phyloP scores from a whole-genome alignment of 139 green algal species.

The Deuterostichococcus epilithicus region DNA sequence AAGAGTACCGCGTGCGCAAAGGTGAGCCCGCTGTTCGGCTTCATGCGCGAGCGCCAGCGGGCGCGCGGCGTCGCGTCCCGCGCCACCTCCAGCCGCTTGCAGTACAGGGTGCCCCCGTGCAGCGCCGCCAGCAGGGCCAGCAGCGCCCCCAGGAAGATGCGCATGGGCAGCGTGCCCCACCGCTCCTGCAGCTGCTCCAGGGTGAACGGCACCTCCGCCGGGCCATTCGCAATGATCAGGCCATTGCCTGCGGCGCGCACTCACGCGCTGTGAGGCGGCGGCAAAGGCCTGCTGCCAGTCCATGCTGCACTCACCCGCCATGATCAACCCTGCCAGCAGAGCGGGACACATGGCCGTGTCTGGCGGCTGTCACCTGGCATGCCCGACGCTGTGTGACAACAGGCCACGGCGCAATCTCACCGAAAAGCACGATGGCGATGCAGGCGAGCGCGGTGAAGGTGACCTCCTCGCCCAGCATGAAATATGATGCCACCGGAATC shows the following conservation, averaged over 20 bases:
- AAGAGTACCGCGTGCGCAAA: constrained; percentile 40
- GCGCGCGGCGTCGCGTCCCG: not conserved
- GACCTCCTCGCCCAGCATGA: constrained; percentile 33
- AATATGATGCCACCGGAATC: constrained; percentile 38
- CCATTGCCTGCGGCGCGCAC: constrained; percentile 47
- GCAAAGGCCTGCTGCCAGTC: too few species aligned
- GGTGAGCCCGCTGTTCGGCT: constrained; percentile 6
- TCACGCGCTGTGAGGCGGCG: too few species aligned
- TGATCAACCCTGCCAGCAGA: not conserved
- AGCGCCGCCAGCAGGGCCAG: constrained; percentile 24
- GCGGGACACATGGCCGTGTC: too few species aligned
- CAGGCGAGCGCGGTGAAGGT: constrained; percentile 23
- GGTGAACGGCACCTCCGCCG: constrained; percentile 33
- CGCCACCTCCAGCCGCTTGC: not conserved
- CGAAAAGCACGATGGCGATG: constrained; percentile 34
- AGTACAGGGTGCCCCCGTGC: constrained; percentile 18
- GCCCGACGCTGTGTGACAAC: too few species aligned
- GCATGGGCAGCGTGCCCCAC: constrained; percentile 38
- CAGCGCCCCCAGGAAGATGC: constrained; percentile 31
- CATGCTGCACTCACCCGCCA: too few species aligned
- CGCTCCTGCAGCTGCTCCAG: constrained; percentile 33
- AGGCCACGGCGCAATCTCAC: too few species aligned
- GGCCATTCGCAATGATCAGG: constrained; percentile 42
- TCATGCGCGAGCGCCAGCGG: constrained; percentile 8
- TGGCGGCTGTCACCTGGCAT: too few species aligned